These are phyloP conservation scores for Tolypocladium ovalisporum DNA, from an alignment of 2,329 filamentous ascomycete genomes.

Conservation along the genomic window DNA sequence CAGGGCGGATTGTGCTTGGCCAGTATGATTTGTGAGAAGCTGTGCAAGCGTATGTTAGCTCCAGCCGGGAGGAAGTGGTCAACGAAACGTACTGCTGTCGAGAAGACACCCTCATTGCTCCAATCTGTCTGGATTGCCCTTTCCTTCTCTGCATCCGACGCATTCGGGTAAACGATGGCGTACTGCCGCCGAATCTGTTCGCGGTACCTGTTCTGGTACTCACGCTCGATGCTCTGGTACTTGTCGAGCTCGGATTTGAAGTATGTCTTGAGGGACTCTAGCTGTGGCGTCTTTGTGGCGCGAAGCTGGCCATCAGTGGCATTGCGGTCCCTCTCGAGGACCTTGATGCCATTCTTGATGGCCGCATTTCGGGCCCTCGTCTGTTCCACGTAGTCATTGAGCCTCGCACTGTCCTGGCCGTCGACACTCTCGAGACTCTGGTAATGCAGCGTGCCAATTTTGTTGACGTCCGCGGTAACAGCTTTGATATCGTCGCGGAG, in stretches of 20 bases:
- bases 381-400: constrained; percentile 57
- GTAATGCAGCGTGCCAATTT: constrained; percentile 61
- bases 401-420: constrained; percentile 38
- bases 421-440: constrained; percentile 59
- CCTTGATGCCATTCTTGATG: constrained; percentile 71
- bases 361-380: constrained; percentile 64
- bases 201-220: constrained; percentile 60
- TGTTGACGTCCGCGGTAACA: constrained; percentile 54
- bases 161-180: constrained; percentile 70
- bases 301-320: constrained; percentile 44
- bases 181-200: constrained; percentile 75
- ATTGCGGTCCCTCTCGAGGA: constrained; percentile 58
- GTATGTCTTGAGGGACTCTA: constrained; percentile 56
- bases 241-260: constrained; percentile 62
- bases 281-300: constrained; percentile 58
- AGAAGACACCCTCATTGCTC: constrained; percentile 72
- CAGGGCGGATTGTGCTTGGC: constrained; percentile 61
- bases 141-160: constrained; percentile 60
- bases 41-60: constrained; percentile 18
- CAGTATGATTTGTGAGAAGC: constrained; percentile 65
- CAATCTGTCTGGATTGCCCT: constrained; percentile 61
- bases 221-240: constrained; percentile 60
- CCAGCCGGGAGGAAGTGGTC: background rate
- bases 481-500: constrained; percentile 57
- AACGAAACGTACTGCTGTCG: constrained; percentile 56